Evolutionary conservation across 352 stramenopile species (phyloP), one percentile per base, ranked within the genome.

Genomic region (Pythium periplocum): DNA sequence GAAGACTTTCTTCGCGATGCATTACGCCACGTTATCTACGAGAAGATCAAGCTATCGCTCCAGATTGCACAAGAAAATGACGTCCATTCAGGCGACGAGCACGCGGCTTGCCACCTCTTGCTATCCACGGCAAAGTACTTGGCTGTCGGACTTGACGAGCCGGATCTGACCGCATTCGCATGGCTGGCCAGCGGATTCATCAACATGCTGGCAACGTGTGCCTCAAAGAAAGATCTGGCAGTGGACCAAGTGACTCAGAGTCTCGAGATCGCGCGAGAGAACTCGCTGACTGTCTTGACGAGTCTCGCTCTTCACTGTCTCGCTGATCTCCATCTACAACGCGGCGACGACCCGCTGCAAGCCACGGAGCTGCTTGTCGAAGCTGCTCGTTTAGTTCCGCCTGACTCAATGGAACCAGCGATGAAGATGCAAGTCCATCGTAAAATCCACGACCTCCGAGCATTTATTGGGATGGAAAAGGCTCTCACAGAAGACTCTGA

Each of bases 171-270:
- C 37, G 59, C 67, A 3, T 63, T 83, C 37, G 66, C 72, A 43
- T 83, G 66, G 72, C 59, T 83, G 36, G 59, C 64, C 2, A 78
- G 69, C 36, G 72, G 66, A 0, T 78, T 72, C 53, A 71, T 81
- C 38, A 77, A 81, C 36, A 41, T 71, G 1, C 59, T 75, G 11
- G 51, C 55, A 1, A 35, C 55, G 8, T 42, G 57, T 32, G 38
- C 61, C 52, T 43, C 26, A 17, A 68, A 50, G 12, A 4, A 63
- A 31, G 45, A 50, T 4, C 50, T 77, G 8, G 69, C 67, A 4
- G 53, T 66, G 10, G 49, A 48, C 0, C 69, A 83, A 55, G 48
- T 75, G 10, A 52, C 68, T 37, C 49, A 77, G 49, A 62, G 59
- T 2, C 60, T 78, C 37, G 61, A 62, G 12, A 53, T 78, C 4